phyloP scores from a whole-genome alignment of 352 stramenopile genomes.

The Elongisporangium undulatum region DNA sequence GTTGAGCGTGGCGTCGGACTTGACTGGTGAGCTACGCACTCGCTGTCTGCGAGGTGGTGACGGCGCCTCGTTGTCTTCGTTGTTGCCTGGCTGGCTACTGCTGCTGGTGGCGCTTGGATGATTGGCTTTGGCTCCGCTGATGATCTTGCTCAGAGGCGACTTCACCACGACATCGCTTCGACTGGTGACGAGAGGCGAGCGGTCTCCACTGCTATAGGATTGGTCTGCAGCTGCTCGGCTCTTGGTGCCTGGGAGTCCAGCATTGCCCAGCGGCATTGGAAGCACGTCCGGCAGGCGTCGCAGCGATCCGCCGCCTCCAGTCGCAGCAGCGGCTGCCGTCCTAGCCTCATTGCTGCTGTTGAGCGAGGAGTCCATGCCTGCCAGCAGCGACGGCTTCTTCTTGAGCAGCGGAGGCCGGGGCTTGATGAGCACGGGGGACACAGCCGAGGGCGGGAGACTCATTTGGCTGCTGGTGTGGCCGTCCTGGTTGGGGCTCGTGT shows the following conservation, averaged over 20 bases:
- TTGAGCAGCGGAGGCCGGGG: constrained; percentile 7
- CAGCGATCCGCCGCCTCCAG: constrained; percentile 3
- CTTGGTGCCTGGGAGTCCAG: background rate
- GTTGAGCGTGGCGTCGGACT: background rate
- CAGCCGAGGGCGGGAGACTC: background rate
- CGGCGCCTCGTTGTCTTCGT: background rate
- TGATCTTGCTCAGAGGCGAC: background rate
- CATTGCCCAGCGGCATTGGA: background rate
- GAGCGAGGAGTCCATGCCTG: background rate
- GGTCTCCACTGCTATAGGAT: background rate
- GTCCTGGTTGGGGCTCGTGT: constrained; percentile 20
- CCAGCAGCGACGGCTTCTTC: constrained; percentile 9
- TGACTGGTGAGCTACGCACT: background rate
- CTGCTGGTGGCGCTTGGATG: background rate
- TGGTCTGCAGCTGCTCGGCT: background rate
- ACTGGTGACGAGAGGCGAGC: background rate
- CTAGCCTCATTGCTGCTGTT: background rate
- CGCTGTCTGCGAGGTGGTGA: background rate
- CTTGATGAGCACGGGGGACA: constrained; percentile 2
- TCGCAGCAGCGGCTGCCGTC: background rate
- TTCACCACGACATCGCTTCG: background rate
- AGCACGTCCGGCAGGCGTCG: constrained; percentile 7
- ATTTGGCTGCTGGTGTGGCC: constrained; percentile 5
- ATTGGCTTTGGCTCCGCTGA: background rate
- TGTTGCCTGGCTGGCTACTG: background rate